Evolutionary conservation across 106 monocot genomes (phyloP).

Genomic region (Allium cepa): DNA sequence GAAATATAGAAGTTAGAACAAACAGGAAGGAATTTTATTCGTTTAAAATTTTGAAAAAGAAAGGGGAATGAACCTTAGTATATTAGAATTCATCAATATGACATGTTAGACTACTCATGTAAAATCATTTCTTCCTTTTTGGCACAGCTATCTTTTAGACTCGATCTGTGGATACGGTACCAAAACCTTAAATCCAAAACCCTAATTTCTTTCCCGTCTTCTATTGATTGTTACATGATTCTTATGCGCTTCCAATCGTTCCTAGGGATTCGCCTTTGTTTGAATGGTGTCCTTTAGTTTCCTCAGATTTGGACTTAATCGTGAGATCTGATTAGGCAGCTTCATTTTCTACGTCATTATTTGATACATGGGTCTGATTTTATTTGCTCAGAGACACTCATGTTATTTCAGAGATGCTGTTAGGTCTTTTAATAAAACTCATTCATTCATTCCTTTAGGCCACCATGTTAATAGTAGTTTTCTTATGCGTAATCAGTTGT

Average conservation of each 20-base stretch:
- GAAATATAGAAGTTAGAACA: too few relatives aligned
- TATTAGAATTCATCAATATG: too few relatives aligned
- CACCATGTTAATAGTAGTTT: background rate
- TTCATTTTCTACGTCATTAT: background rate
- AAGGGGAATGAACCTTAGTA: too few relatives aligned
- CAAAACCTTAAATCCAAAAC: conserved; percentile 1
- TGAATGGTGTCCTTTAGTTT: background rate
- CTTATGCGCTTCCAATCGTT: background rate
- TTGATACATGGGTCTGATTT: conserved; percentile 8
- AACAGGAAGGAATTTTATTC: too few relatives aligned
- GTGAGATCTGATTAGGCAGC: background rate
- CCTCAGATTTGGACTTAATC: background rate
- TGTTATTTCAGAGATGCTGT: background rate
- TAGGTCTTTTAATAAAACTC: background rate
- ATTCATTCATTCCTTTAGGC: background rate
- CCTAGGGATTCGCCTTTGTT: background rate
- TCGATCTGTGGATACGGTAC: background rate
- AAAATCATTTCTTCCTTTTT: too few relatives aligned
- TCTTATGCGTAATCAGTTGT: background rate
- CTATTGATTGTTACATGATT: background rate
- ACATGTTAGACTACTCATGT: too few relatives aligned
- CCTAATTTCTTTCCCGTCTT: background rate
- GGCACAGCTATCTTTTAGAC: background rate
- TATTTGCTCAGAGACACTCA: background rate
- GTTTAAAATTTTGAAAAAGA: too few relatives aligned